Conservation (phyloP, 495 filamentous ascomycete species). For the Tuber microsphaerosporum region DNA sequence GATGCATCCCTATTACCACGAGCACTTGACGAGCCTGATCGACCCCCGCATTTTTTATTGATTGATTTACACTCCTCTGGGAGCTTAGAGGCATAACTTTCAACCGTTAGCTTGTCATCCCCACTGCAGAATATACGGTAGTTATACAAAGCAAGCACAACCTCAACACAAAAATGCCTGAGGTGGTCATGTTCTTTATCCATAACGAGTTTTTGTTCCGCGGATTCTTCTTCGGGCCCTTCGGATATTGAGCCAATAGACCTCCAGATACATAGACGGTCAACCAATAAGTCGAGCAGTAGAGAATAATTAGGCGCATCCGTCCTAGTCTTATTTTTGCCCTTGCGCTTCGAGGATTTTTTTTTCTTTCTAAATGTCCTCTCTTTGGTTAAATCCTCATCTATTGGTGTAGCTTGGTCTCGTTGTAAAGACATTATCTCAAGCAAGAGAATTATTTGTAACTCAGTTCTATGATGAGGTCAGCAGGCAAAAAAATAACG, state of each 20-base stretch:
- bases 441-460: slow-evolving; percentile 84
- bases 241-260: slow-evolving; percentile 59
- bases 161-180: slow-evolving; percentile 79
- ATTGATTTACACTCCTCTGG: slow-evolving; percentile 72
- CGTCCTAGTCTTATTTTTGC: slow-evolving; percentile 45
- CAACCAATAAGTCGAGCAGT: slow-evolving; percentile 75
- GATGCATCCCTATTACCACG: slow-evolving; percentile 62
- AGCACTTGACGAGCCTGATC: slow-evolving; percentile 45
- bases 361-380: slow-evolving; percentile 42
- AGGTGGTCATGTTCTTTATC: slow-evolving; percentile 52
- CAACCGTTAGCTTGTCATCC: slow-evolving; percentile 18
- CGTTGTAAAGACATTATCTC: slow-evolving; percentile 71
- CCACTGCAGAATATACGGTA: slow-evolving; percentile 19
- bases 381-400: slow-evolving; percentile 43
- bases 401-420: slow-evolving; percentile 41
- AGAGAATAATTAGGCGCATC: slow-evolving; percentile 50
- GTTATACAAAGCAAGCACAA: slow-evolving; percentile 81
- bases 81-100: slow-evolving; percentile 69
- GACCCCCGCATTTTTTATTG: slow-evolving; percentile 80
- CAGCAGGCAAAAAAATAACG: not conserved
- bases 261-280: slow-evolving; percentile 94
- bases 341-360: slow-evolving; percentile 34
- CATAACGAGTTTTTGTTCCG: slow-evolving; percentile 37
- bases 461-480: slow-evolving; percentile 55
- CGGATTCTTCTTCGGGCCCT: slow-evolving; percentile 49